phyloP scores from a whole-genome alignment of 2,329 filamentous ascomycete genomes.

The Spiromastix sp. region DNA sequence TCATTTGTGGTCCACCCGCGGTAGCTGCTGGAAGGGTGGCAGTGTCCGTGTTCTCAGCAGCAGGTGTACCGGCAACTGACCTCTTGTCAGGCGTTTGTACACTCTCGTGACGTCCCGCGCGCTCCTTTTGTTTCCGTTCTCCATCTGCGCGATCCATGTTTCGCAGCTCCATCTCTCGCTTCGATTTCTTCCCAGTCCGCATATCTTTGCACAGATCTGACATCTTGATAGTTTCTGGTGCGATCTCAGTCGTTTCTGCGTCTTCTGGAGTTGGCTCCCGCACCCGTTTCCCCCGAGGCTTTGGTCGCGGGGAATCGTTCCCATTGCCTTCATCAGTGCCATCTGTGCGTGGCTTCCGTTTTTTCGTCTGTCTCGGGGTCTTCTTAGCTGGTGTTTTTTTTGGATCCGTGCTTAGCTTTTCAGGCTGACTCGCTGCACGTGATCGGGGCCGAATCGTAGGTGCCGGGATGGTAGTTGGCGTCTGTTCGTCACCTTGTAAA shows the following conservation, averaged over 20 bases:
- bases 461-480: too few species aligned
- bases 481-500: too few species aligned
- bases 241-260: constrained; percentile 41
- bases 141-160: constrained; percentile 47
- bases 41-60: constrained; percentile 19
- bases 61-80: constrained; percentile 10
- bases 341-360: too few species aligned
- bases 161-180: constrained; percentile 46
- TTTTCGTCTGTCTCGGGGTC: constrained; percentile 16
- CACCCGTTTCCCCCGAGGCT: constrained; percentile 22
- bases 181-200: constrained; percentile 46
- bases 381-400: constrained; percentile 1
- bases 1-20: constrained; percentile 37
- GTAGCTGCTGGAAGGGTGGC: constrained; percentile 16
- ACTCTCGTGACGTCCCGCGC: constrained; percentile 19
- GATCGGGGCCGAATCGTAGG: too few species aligned
- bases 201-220: constrained; percentile 45
- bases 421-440: too few species aligned
- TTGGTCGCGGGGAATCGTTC: too few species aligned
- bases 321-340: too few species aligned
- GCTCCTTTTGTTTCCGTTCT: constrained; percentile 30
- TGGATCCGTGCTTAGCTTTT: neutral
- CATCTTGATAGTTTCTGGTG: constrained; percentile 47
- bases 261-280: constrained; percentile 37
- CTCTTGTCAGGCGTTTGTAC: neutral